phyloP scores from a whole-genome alignment of 768 basidiomycete species.

The Gelatoporia subvermispora region DNA sequence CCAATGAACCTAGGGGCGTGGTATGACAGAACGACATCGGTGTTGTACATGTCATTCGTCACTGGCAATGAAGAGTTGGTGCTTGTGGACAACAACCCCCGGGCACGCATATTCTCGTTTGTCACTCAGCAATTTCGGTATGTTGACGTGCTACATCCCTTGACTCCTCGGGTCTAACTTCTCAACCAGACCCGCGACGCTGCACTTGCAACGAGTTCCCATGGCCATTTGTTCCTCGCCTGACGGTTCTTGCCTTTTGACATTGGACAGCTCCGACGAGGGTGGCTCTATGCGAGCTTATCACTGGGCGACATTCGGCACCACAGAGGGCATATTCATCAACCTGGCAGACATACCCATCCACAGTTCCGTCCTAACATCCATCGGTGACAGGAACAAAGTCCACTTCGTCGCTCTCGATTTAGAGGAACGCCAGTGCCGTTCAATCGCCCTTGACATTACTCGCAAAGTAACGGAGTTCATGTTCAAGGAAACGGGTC shows the following conservation, averaged over 20 bases:
- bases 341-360: conserved; percentile 24
- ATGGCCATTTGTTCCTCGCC: conserved; percentile 41
- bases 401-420: conserved; percentile 43
- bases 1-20: conserved; percentile 37
- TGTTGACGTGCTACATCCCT: not conserved
- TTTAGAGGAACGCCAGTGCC: conserved; percentile 22
- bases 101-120: conserved; percentile 49
- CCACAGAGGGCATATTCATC: conserved; percentile 38
- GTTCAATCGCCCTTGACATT: conserved; percentile 46
- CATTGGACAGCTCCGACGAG: conserved; percentile 22
- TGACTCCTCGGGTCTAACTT: not conserved
- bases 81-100: conserved; percentile 39
- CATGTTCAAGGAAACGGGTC: conserved; percentile 43
- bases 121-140: conserved; percentile 52
- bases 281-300: conserved; percentile 32
- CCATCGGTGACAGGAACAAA: conserved; percentile 36
- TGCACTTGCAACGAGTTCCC: conserved; percentile 34
- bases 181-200: conserved; percentile 37
- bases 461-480: conserved; percentile 53
- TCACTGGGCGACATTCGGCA: conserved; percentile 57
- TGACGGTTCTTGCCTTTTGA: conserved; percentile 49
- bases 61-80: conserved; percentile 48
- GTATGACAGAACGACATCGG: conserved; percentile 30
- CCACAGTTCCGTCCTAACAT: conserved; percentile 34
- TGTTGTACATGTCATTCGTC: conserved; percentile 40